These are phyloP conservation scores for Cryphonectria japonica DNA, from an alignment of 2,329 filamentous ascomycete species.

Conservation along the genomic window DNA sequence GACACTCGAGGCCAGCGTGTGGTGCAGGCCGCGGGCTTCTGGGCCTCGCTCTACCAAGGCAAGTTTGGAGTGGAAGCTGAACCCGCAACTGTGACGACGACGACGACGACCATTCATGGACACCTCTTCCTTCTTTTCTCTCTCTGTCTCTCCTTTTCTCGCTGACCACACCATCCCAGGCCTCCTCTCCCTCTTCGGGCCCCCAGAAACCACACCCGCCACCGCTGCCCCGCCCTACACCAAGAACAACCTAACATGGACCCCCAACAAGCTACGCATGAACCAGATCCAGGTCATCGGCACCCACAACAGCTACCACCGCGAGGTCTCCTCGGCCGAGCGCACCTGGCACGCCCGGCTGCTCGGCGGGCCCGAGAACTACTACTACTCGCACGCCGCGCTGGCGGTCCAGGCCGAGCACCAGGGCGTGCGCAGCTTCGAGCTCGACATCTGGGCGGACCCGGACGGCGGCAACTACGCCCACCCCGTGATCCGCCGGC, in stretches of 20 bases:
- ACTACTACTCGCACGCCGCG: conserved; percentile 52
- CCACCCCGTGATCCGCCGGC: conserved; percentile 46
- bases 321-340: conserved; percentile 48
- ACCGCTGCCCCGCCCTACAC: conserved; percentile 27
- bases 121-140: too few relatives aligned
- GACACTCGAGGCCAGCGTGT: neutral
- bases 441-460: conserved; percentile 54
- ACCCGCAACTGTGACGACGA: too few relatives aligned
- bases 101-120: too few relatives aligned
- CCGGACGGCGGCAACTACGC: conserved; percentile 52
- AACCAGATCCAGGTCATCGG: conserved; percentile 57
- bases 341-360: conserved; percentile 44
- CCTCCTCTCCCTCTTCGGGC: conserved; percentile 38
- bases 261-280: conserved; percentile 44
- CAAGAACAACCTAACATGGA: conserved; percentile 40
- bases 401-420: conserved; percentile 49
- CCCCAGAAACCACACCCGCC: conserved; percentile 28
- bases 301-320: conserved; percentile 57
- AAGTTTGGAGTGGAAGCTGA: neutral
- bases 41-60: conserved; percentile 6
- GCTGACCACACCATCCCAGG: conserved; percentile 33
- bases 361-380: conserved; percentile 43
- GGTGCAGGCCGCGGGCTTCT: neutral
- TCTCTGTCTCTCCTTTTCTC: too few relatives aligned
- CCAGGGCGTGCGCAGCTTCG: conserved; percentile 51